A percentile compares a stretch with the other conserved stretches of the same genome.
phyloP scores from a whole-genome alignment of 495 filamentous ascomycete genomes.

The Penicillium longicatenatum region DNA sequence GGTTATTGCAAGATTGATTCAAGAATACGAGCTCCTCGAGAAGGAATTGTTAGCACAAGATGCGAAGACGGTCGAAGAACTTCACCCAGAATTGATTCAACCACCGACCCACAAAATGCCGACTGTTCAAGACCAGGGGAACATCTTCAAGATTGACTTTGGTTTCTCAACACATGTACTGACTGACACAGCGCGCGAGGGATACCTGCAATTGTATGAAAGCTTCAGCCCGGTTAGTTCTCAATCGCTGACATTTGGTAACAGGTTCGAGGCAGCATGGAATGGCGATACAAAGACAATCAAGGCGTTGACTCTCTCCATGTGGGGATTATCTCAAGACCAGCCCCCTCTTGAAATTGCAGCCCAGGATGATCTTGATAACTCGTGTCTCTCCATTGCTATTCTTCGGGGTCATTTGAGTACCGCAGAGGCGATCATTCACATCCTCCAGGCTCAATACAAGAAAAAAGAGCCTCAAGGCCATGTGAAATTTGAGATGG shows the following conservation, averaged over 20 bases:
- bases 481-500: conserved; percentile 51
- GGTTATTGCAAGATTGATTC: conserved; percentile 48
- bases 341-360: conserved; percentile 63
- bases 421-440: conserved; percentile 62
- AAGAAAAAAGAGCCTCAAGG: conserved; percentile 42
- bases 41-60: conserved; percentile 51
- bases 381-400: conserved; percentile 64
- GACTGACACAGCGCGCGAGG: conserved; percentile 51
- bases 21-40: conserved; percentile 56
- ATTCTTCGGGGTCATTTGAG: conserved; percentile 61
- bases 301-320: conserved; percentile 47
- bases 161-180: conserved; percentile 52
- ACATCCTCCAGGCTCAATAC: conserved; percentile 68
- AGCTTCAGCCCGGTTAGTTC: background rate
- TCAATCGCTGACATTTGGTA: conserved; percentile 13
- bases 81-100: conserved; percentile 47
- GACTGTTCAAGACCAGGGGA: conserved; percentile 8
- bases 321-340: conserved; percentile 40
- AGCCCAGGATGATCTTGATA: conserved; percentile 44
- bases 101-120: background rate
- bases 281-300: conserved; percentile 59
- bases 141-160: conserved; percentile 48
- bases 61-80: conserved; percentile 65
- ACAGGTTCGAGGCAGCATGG: conserved; percentile 71
- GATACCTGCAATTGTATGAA: conserved; percentile 56